These are phyloP conservation scores for Hyaloperonospora brassicae DNA, from an alignment of 352 stramenopile genomes.

Conservation along the genomic window DNA sequence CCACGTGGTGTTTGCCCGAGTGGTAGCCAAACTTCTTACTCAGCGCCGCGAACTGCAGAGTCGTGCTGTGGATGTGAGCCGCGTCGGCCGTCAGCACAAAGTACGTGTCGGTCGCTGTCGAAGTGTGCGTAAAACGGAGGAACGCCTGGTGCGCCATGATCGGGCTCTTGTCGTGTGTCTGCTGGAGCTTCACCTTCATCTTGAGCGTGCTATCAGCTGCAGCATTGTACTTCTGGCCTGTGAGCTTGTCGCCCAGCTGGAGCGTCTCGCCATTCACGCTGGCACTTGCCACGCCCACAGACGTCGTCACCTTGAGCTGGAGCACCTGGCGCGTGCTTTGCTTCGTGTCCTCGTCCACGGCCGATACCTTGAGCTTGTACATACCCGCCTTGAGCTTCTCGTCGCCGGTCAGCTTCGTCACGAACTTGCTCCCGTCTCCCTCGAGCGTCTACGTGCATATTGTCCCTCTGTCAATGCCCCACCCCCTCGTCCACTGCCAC, in stretches of 20 bases:
- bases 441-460: conserved; percentile 37
- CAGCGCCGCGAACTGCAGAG: conserved; percentile 50
- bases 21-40: conserved; percentile 81
- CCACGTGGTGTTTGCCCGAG: conserved; percentile 54
- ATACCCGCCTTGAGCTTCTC: conserved; percentile 48
- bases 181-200: conserved; percentile 53
- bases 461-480: conserved; percentile 1
- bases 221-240: conserved; percentile 46
- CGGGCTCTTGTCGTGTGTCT: conserved; percentile 41
- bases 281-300: conserved; percentile 46
- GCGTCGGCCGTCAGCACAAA: conserved; percentile 55
- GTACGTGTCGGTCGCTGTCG: conserved; percentile 55
- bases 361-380: conserved; percentile 78
- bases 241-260: conserved; percentile 44
- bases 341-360: conserved; percentile 33
- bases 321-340: conserved; percentile 51
- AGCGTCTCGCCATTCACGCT: conserved; percentile 50
- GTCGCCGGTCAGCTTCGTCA: conserved; percentile 31
- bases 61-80: conserved; percentile 29
- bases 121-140: conserved; percentile 56
- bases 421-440: conserved; percentile 55
- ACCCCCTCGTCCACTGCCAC: neutral
- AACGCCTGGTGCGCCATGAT: conserved; percentile 72
- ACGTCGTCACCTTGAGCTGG: conserved; percentile 67
- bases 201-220: conserved; percentile 47